Evolutionary conservation across 2,329 filamentous ascomycete genomes (phyloP).

Genomic region (Aschersonia sp.): DNA sequence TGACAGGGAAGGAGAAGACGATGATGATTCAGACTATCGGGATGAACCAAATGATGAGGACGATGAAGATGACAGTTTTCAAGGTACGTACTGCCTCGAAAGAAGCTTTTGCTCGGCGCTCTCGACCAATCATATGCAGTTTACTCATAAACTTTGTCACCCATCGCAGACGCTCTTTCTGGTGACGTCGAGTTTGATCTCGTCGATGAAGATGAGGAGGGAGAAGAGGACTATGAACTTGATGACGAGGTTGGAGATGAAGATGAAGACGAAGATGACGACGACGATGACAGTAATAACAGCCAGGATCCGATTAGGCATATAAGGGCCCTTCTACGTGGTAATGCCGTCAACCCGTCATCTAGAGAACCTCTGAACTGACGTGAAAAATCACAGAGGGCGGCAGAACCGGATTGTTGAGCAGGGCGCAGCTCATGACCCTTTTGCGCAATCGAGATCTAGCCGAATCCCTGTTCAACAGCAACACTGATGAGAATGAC

Average conservation of each 20-base stretch:
- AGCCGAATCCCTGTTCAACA: conserved; percentile 19
- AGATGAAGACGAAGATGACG: conserved; percentile 11
- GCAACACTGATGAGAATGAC: conserved; percentile 21
- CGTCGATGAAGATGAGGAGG: conserved; percentile 10
- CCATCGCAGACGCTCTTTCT: conserved; percentile 4
- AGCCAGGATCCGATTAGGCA: conserved; percentile 19
- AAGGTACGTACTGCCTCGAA: conserved; percentile 2
- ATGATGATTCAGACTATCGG: conserved; percentile 6
- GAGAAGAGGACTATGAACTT: conserved; percentile 7
- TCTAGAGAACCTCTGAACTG: background rate
- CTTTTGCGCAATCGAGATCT: conserved; percentile 24
- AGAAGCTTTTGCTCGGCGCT: background rate
- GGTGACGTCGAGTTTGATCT: conserved; percentile 7
- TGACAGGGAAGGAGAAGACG: conserved; percentile 4
- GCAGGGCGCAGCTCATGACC: conserved; percentile 22
- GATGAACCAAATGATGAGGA: conserved; percentile 9
- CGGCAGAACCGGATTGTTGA: conserved; percentile 16
- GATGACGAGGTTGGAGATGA: conserved; percentile 9
- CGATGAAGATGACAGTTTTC: conserved; percentile 8
- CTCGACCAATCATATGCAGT: background rate
- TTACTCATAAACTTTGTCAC: too few relatives aligned
- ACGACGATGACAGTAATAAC: conserved; percentile 9
- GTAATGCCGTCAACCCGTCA: conserved; percentile 7
- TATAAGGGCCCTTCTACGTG: conserved; percentile 15
- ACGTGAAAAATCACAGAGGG: conserved; percentile 7